Conservation (phyloP, 768 basidiomycete species). For the Trametes meyenii region DNA sequence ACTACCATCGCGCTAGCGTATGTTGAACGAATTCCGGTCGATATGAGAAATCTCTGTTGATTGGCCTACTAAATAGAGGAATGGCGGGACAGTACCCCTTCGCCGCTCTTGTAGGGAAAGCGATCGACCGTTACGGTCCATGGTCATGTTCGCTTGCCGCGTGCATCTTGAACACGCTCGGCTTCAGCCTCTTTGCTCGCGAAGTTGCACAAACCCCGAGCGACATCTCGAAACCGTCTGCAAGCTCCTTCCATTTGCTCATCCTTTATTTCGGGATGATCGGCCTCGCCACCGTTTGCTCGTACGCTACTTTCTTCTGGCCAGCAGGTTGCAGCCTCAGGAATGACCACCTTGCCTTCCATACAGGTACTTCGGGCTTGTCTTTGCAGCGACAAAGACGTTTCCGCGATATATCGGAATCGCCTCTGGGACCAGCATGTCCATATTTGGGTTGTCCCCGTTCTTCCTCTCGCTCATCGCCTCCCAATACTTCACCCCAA, state of each 20-base stretch:
- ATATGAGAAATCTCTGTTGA: not conserved
- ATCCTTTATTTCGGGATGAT: slow-evolving; percentile 61
- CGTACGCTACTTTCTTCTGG: slow-evolving; percentile 53
- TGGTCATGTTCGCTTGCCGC: slow-evolving; percentile 67
- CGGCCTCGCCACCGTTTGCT: slow-evolving; percentile 71
- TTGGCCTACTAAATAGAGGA: slow-evolving; percentile 48
- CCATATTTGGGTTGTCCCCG: slow-evolving; percentile 82
- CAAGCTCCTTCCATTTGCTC: slow-evolving; percentile 53
- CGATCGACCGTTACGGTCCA: slow-evolving; percentile 70
- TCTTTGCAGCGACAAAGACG: slow-evolving; percentile 74
- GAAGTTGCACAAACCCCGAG: slow-evolving; percentile 54
- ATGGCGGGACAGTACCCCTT: slow-evolving; percentile 84
- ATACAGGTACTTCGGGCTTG: slow-evolving; percentile 64
- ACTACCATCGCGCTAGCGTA: slow-evolving; percentile 80
- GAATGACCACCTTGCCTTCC: not conserved
- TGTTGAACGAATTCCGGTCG: slow-evolving; percentile 30
- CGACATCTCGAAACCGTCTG: slow-evolving; percentile 39
- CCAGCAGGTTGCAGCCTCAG: not conserved
- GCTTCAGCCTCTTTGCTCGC: slow-evolving; percentile 64
- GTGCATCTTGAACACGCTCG: slow-evolving; percentile 56
- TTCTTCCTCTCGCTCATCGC: slow-evolving; percentile 70
- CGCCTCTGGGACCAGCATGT: slow-evolving; percentile 67
- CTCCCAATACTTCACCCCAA: slow-evolving; percentile 58
- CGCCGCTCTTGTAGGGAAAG: slow-evolving; percentile 66
- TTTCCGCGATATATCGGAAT: slow-evolving; percentile 69